Conservation (phyloP, 371 early-diverging fungal genomes). For the Blakeslea trispora region DNA sequence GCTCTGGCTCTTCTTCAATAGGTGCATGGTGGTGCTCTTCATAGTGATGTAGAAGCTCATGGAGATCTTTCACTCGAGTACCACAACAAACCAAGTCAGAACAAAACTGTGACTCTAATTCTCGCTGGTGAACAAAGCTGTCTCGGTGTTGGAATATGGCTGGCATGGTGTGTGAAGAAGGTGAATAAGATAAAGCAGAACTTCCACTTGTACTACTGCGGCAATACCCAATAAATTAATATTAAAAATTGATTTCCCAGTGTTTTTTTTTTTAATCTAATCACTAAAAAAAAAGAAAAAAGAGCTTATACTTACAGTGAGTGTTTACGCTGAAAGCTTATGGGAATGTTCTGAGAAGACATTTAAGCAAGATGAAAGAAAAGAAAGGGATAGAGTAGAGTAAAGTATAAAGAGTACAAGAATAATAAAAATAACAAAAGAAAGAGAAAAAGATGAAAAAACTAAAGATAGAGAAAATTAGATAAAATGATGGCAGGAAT, state of each 20-base stretch:
- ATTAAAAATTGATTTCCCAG: too few relatives aligned
- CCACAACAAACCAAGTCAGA: conserved; percentile 92
- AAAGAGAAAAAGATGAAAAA: conserved; percentile 1
- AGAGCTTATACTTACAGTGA: conserved; percentile 19
- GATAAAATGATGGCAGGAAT: not conserved
- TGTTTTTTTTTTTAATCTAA: not conserved
- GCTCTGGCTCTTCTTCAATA: conserved; percentile 65
- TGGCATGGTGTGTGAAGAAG: conserved; percentile 32
- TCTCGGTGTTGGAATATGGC: conserved; percentile 57
- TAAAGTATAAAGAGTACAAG: not conserved
- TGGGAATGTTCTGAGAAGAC: conserved; percentile 30
- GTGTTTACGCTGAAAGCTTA: conserved; percentile 24
- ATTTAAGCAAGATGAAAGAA: not conserved
- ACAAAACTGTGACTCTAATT: conserved; percentile 85
- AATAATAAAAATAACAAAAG: not conserved
- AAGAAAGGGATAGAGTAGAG: not conserved
- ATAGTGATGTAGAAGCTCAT: conserved; percentile 91
- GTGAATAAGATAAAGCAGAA: conserved; percentile 28
- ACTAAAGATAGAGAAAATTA: conserved; percentile 2
- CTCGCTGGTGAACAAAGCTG: conserved; percentile 70
- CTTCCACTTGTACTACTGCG: conserved; percentile 8
- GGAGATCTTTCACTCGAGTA: conserved; percentile 76
- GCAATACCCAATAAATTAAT: too few relatives aligned
- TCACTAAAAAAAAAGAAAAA: too few relatives aligned
- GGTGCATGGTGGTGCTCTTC: conserved; percentile 89